Evolutionary conservation across 129 eudicot species (phyloP).

Genomic region (Erigeron canadensis): DNA sequence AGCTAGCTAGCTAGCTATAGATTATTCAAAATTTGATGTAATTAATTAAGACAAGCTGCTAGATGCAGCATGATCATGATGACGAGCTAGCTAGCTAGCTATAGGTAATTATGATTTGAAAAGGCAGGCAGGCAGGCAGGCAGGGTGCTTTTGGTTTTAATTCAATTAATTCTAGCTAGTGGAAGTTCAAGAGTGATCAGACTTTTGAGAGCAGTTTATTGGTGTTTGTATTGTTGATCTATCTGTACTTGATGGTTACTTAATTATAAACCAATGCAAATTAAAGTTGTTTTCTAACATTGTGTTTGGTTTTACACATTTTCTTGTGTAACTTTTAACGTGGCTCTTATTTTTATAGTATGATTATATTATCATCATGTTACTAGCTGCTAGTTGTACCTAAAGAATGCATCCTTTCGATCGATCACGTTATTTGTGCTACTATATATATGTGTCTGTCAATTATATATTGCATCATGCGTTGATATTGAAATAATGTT

Average conservation of each 20-base stretch:
- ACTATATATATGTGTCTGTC: neutral
- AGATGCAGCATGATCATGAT: too few species aligned
- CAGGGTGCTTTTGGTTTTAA: constrained; percentile 20
- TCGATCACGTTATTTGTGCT: neutral
- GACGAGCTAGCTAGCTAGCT: constrained; percentile 26
- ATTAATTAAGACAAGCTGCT: constrained; percentile 30
- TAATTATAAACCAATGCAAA: constrained; percentile 11
- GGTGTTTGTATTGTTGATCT: constrained; percentile 22
- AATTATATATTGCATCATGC: constrained; percentile 1
- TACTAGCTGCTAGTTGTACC: neutral
- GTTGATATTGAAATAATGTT: neutral
- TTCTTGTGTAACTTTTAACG: too few species aligned
- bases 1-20: too few species aligned
- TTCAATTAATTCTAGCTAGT: too few species aligned
- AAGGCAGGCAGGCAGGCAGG: constrained; percentile 1
- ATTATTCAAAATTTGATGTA: constrained; percentile 27
- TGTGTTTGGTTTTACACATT: too few species aligned
- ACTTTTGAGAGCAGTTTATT: constrained; percentile 23
- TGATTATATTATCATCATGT: too few species aligned
- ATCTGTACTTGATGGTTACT: constrained; percentile 36
- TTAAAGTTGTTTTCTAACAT: too few species aligned
- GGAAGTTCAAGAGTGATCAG: constrained; percentile 19
- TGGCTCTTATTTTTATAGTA: too few species aligned
- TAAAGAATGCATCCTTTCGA: neutral
- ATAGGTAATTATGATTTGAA: constrained; percentile 29